Conservation (phyloP, 1,284 basidiomycete species). For the Cryptococcus amylolentus region DNA sequence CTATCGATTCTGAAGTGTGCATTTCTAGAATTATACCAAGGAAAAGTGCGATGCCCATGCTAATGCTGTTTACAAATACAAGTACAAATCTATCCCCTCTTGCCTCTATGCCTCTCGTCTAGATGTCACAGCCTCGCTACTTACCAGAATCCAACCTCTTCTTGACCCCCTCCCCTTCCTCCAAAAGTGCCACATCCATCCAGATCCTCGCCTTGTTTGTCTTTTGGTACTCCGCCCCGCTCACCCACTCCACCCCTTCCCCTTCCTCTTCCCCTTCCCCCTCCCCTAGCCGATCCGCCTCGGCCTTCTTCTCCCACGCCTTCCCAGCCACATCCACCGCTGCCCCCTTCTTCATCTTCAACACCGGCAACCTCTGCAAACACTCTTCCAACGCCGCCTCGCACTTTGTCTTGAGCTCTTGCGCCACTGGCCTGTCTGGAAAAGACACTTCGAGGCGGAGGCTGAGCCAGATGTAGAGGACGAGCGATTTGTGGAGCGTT, state of each 20-base stretch:
- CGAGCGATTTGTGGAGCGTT: slow-evolving; percentile 72
- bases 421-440: slow-evolving; percentile 57
- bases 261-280: no score
- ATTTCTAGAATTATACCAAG: no score
- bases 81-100: no score
- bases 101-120: not conserved
- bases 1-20: no score
- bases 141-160: not conserved
- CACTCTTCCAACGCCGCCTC: slow-evolving; percentile 65
- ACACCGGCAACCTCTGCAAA: slow-evolving; percentile 43
- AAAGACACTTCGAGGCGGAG: slow-evolving; percentile 75
- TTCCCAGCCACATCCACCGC: slow-evolving; percentile 5
- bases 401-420: slow-evolving; percentile 60
- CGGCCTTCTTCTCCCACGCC: slow-evolving; percentile 11
- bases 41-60: no score
- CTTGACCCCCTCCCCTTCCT: not conserved
- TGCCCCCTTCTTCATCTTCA: slow-evolving; percentile 27
- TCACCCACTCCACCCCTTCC: slow-evolving; percentile 12
- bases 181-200: not conserved
- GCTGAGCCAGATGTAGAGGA: slow-evolving; percentile 82
- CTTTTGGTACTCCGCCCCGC: slow-evolving; percentile 7
- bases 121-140: not conserved
- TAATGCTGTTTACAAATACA: no score
- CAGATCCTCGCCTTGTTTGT: not conserved
- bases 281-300: slow-evolving; percentile 10